These are phyloP conservation scores for Malassezia nana DNA, from an alignment of 1,284 basidiomycete genomes.

Conservation along the genomic window DNA sequence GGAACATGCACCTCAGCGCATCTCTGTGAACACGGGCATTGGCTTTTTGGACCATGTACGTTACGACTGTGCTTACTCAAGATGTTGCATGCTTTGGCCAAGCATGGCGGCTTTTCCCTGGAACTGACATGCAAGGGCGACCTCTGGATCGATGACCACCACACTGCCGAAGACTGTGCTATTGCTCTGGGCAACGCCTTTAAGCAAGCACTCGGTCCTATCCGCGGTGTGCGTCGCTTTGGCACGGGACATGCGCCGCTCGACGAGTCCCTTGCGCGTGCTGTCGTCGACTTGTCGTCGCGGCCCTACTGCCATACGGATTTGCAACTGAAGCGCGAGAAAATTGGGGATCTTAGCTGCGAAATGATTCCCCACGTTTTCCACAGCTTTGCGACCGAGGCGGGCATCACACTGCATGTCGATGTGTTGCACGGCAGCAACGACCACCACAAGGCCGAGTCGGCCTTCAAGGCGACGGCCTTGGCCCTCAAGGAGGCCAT, in stretches of 20 bases:
- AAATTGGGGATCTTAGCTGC: constrained; percentile 72
- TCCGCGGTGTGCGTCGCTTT: constrained; percentile 86
- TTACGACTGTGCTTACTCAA: constrained; percentile 22
- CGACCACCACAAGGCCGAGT: constrained; percentile 96
- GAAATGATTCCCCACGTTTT: constrained; percentile 97
- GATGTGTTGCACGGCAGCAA: constrained; percentile 90
- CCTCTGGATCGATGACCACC: constrained; percentile 96
- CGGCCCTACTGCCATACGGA: constrained; percentile 89
- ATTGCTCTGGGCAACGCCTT: constrained; percentile 87
- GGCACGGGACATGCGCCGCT: constrained; percentile 93
- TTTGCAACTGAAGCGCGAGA: constrained; percentile 69
- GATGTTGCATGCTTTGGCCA: constrained; percentile 48
- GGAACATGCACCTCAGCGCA: constrained; percentile 60
- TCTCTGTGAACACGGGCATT: constrained; percentile 84
- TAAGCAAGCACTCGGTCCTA: constrained; percentile 86
- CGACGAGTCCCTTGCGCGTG: constrained; percentile 78
- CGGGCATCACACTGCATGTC: constrained; percentile 81
- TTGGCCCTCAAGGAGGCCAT: constrained; percentile 90
- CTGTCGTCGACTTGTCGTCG: constrained; percentile 95
- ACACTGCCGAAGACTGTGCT: constrained; percentile 89
- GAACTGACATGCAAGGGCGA: constrained; percentile 85
- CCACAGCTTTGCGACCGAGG: constrained; percentile 81
- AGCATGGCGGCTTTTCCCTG: constrained; percentile 56
- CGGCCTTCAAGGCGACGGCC: constrained; percentile 93
- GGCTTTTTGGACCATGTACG: constrained; percentile 94